A percentile compares a stretch with the other conserved stretches of the same genome.
These are phyloP conservation scores for Lichtheimia corymbifera DNA, from an alignment of 371 early-diverging fungal genomes.

Conservation along the genomic window DNA sequence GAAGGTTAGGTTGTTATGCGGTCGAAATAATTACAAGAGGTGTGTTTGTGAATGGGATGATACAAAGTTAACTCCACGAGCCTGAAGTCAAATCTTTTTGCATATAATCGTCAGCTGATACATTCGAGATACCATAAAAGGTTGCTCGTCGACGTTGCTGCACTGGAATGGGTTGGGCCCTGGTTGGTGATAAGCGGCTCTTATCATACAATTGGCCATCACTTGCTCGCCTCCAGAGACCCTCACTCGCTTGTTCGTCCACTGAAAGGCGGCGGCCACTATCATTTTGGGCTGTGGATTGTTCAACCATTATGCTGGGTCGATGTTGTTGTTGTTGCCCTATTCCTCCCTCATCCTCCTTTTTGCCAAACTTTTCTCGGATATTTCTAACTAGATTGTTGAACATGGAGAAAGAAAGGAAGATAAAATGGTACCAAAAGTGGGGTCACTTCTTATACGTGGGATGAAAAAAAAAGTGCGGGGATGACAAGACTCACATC, in stretches of 20 bases:
- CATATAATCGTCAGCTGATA: constrained; percentile 38
- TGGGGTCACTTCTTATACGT: too few relatives aligned
- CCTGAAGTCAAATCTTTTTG: constrained; percentile 35
- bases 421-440: too few relatives aligned
- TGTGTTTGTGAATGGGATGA: neutral
- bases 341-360: neutral
- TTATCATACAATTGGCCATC: too few relatives aligned
- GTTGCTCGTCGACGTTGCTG: constrained; percentile 5
- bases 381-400: neutral
- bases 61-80: constrained; percentile 22
- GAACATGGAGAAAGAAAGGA: neutral
- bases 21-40: constrained; percentile 1
- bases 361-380: neutral
- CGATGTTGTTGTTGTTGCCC: neutral
- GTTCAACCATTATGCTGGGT: neutral
- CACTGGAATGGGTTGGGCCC: constrained; percentile 5
- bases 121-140: constrained; percentile 26
- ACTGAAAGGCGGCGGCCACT: too few relatives aligned
- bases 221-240: too few relatives aligned
- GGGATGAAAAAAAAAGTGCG: too few relatives aligned
- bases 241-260: too few relatives aligned
- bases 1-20: constrained; percentile 36
- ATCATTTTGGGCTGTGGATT: too few relatives aligned
- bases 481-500: too few relatives aligned
- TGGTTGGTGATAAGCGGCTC: neutral